These are phyloP conservation scores for Jaenimonas drosophilae DNA, from an alignment of 208 protist genomes.

Conservation along the genomic window DNA sequence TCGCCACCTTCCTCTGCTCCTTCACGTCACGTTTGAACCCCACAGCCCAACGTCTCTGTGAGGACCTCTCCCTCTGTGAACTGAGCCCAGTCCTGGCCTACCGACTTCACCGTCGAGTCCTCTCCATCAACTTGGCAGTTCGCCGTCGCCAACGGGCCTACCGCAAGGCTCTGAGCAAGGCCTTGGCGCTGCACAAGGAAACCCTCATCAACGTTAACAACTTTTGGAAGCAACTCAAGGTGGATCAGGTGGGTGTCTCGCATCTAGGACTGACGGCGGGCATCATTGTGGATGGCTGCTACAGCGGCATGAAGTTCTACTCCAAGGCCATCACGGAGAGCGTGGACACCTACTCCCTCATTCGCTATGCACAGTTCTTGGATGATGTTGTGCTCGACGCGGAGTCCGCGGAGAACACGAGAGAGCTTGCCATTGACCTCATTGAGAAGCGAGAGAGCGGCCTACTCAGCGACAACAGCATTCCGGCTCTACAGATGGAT, in stretches of 20 bases:
- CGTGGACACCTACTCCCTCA: constrained; percentile 4
- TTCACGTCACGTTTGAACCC: constrained; percentile 1
- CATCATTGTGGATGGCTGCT: constrained; percentile 13
- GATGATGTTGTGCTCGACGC: constrained; percentile 18
- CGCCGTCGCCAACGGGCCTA: constrained; percentile 3
- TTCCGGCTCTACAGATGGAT: not conserved
- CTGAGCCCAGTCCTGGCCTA: constrained; percentile 8
- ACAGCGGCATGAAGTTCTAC: constrained; percentile 10
- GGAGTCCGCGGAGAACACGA: constrained; percentile 5
- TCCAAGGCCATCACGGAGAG: constrained; percentile 6
- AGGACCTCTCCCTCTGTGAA: constrained; percentile 3
- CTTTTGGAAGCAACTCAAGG: constrained; percentile 15
- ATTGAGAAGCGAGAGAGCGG: constrained; percentile 7
- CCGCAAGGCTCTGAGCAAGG: constrained; percentile 8
- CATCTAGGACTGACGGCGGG: constrained; percentile 8
- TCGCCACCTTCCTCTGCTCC: constrained; percentile 13
- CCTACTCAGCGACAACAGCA: not conserved
- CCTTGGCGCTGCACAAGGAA: constrained; percentile 13
- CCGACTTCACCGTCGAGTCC: constrained; percentile 7
- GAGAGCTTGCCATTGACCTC: constrained; percentile 8
- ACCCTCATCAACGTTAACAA: constrained; percentile 12
- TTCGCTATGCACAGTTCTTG: constrained; percentile 25
- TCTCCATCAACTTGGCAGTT: constrained; percentile 2
- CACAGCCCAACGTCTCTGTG: constrained; percentile 5
- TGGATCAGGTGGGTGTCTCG: constrained; percentile 5